Evolutionary conservation across 176 grass and related monocot species (phyloP).

Genomic region (Carex pumila): DNA sequence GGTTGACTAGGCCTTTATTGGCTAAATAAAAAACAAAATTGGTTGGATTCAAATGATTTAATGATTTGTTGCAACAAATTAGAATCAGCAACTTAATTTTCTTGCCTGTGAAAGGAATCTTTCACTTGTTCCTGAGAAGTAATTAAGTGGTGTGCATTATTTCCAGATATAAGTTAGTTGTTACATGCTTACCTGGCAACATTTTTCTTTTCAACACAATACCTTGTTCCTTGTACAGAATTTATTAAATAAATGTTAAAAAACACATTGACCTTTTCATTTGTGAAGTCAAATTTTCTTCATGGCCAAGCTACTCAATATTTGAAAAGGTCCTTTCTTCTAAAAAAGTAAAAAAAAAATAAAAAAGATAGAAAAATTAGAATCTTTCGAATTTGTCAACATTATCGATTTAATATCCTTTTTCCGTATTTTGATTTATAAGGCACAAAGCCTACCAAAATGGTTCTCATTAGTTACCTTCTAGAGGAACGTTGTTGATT

Average conservation of each 20-base stretch:
- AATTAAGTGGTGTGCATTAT: neutral
- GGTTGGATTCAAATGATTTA: conserved; percentile 14
- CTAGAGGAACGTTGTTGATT: neutral
- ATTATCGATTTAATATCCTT: neutral
- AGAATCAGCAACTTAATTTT: neutral
- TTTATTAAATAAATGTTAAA: neutral
- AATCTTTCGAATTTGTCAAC: neutral
- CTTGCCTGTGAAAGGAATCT: neutral
- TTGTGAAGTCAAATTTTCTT: conserved; percentile 7
- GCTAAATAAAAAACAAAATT: neutral
- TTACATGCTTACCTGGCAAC: neutral
- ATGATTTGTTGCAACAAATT: conserved; percentile 24
- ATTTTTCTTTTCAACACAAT: neutral
- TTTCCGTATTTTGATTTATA: neutral
- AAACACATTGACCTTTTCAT: neutral
- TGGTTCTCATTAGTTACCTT: neutral
- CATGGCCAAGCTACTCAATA: conserved; percentile 6
- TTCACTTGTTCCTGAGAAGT: neutral
- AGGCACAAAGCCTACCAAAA: neutral
- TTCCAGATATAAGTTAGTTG: conserved; percentile 1
- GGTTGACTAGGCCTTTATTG: conserved; percentile 7
- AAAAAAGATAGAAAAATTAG: neutral
- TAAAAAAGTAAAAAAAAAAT: no score
- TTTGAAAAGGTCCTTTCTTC: neutral
- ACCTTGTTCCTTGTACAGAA: neutral